phyloP scores from a whole-genome alignment of 1,284 basidiomycete genomes.

The Trichosporon coremiiforme region DNA sequence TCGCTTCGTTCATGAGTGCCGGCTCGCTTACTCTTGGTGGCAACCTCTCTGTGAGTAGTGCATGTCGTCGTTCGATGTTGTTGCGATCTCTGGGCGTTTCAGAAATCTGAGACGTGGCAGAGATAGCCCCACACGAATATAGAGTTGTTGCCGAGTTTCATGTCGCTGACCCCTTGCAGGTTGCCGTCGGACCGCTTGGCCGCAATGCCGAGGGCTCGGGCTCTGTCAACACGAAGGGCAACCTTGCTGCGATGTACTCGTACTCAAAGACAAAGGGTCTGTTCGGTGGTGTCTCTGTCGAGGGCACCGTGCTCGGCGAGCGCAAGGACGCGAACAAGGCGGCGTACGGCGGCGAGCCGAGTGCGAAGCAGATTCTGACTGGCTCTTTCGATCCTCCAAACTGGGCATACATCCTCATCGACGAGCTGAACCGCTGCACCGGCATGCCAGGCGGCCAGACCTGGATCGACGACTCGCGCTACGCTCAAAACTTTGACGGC shows the following conservation, averaged over 20 bases:
- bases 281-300: conserved; percentile 76
- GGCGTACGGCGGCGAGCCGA: conserved; percentile 74
- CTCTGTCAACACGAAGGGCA: conserved; percentile 80
- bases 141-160: conserved; percentile 5
- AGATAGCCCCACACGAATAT: not conserved
- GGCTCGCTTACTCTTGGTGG: conserved; percentile 68
- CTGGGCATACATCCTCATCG: conserved; percentile 74
- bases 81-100: not conserved
- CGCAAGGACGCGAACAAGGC: conserved; percentile 85
- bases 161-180: conserved; percentile 6
- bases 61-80: not conserved
- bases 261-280: conserved; percentile 94
- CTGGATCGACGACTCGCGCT: conserved; percentile 66
- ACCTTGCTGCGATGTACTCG: conserved; percentile 92
- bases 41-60: conserved; percentile 30
- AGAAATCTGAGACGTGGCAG: conserved; percentile 11
- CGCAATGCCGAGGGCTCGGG: conserved; percentile 92
- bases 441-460: conserved; percentile 67
- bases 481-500: conserved; percentile 45
- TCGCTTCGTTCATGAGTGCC: conserved; percentile 91
- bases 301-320: conserved; percentile 93
- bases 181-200: conserved; percentile 91
- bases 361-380: conserved; percentile 74
- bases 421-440: conserved; percentile 71
- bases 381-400: conserved; percentile 72